Conservation (phyloP, 2,329 filamentous ascomycete species). For the Apiospora pterosperma region DNA sequence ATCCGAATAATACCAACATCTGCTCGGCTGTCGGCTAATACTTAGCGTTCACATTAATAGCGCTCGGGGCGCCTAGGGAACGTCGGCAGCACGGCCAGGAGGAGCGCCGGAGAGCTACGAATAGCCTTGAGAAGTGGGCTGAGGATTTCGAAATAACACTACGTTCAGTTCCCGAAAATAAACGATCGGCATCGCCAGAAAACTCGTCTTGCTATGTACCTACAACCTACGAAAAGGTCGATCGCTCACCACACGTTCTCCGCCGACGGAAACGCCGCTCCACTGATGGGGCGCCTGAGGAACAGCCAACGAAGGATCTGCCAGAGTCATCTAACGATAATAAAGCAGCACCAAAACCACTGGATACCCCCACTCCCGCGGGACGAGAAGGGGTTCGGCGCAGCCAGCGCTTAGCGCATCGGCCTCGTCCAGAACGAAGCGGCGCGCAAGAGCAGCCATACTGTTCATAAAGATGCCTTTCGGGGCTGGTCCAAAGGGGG, state of each 20-base stretch:
- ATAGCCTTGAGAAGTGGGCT: conserved; percentile 13
- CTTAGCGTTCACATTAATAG: conserved; percentile 26
- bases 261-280: not conserved
- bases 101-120: conserved; percentile 10
- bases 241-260: conserved; percentile 20
- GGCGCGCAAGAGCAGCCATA: conserved; percentile 7
- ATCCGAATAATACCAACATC: conserved; percentile 15
- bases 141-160: no score
- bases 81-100: conserved; percentile 26
- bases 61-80: conserved; percentile 32
- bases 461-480: not conserved
- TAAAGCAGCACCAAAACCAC: conserved; percentile 6
- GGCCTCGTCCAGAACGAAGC: no score
- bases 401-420: conserved; percentile 8
- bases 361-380: conserved; percentile 9
- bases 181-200: conserved; percentile 18
- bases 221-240: conserved; percentile 14
- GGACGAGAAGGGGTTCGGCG: conserved; percentile 12
- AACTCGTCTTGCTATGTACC: conserved; percentile 15
- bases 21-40: conserved; percentile 26
- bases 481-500: not conserved
- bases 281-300: not conserved
- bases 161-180: conserved; percentile 16
- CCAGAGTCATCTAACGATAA: conserved; percentile 11
- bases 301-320: not conserved